Evolutionary conservation across 805 yeast species (phyloP).

Genomic region (Hanseniaspora occidentalis): DNA sequence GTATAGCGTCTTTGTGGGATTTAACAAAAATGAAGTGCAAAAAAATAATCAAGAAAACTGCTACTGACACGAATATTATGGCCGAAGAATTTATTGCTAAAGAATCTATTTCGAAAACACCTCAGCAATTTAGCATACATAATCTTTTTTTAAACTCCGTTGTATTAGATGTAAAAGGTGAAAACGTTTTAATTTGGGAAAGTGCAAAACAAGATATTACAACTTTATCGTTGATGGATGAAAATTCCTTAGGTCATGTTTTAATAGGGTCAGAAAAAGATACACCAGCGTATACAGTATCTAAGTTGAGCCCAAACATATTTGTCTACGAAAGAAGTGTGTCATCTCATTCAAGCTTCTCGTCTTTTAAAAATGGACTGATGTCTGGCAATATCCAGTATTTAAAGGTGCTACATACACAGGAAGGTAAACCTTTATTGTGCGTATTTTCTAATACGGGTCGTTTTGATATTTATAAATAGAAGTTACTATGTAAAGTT

Average conservation of each 20-base stretch:
- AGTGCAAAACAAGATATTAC: not conserved
- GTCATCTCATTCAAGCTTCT: too few relatives aligned
- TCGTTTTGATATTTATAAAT: not conserved
- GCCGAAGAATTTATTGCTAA: not conserved
- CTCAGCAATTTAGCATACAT: too few relatives aligned
- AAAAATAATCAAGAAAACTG: constrained; percentile 25
- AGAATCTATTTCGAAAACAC: not conserved
- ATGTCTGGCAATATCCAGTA: not conserved
- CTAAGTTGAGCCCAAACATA: not conserved
- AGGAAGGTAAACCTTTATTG: not conserved
- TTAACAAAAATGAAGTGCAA: constrained; percentile 50
- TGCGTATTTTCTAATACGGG: not conserved
- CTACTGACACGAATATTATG: not conserved
- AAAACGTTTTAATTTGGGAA: not conserved
- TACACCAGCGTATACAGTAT: not conserved
- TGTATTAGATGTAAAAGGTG: not conserved
- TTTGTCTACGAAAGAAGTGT: not conserved
- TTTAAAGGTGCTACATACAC: not conserved
- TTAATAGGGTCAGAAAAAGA: not conserved
- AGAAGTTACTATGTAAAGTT: not conserved
- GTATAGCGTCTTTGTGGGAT: constrained; percentile 66
- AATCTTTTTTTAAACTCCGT: not conserved
- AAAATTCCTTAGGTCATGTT: not conserved
- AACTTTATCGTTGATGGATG: not conserved
- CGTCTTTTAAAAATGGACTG: too few relatives aligned